Base-by-base conservation (phyloP, 108 stramenopile genomes). In the Fragilariopsis cylindrus region DNA sequence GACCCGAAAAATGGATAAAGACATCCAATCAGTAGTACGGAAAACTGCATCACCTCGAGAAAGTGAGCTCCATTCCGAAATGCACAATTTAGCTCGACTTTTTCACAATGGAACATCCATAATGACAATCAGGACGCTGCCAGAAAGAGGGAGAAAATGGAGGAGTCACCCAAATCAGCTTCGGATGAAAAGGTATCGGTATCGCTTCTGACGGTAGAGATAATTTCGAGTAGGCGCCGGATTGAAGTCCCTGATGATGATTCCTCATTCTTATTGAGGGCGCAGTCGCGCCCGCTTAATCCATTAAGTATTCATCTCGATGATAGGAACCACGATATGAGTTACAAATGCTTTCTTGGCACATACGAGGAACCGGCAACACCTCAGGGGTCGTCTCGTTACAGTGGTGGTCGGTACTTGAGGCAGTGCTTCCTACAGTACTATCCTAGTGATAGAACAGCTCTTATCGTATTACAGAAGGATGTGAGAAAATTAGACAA, bases 241-340 rank as follows among this genome's bases (percentile, higher is more conserved):
- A 82, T 92, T 57, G 93, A 92, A 72, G 82, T 94, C 41, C 93
- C 93, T 6, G 91, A 94, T 57, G 93, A 94, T 65, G 93, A 94
- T 76, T 94, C 93, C 21, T 94, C 93, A 4, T 94, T 94, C 77
- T 70, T 94, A 21, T 71, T 92, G 43, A 76, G 90, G 50, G 90
- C 88, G 56, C 91, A 91, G 82, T 82, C 92, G 43, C 82, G 81
- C 47, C 74, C 79, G n/a, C 75, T 94, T 30, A 88, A 87, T 57
- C 84, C 91, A 40, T 84, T 86, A 5, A 85, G 87, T 40, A 84
- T 94, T 41, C 90, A 94, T 71, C 75, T 88, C 56, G 91, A 94
- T 62, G 82, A 88, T 65, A 73, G 87, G 44, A 87, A 82, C 70
- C 85, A 88, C 11, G 87, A 84, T 47, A 69, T 87, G 50, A 86